A percentile compares a stretch with the other conserved stretches of the same genome.
These are phyloP conservation scores for Apophysomyces elegans DNA, from an alignment of 371 early-diverging fungal genomes.

Conservation along the genomic window DNA sequence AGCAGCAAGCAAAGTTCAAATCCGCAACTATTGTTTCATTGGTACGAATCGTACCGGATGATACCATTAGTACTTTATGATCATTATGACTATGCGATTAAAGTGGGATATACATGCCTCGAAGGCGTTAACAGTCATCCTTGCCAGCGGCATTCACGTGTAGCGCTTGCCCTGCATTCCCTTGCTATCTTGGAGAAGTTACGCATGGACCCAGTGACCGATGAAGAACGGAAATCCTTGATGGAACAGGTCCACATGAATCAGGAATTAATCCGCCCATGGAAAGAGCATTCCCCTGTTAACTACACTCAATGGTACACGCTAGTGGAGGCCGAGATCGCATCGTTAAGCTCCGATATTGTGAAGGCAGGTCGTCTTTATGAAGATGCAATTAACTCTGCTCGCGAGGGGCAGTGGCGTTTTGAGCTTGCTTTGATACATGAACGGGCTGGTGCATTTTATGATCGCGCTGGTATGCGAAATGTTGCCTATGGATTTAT, in stretches of 20 bases:
- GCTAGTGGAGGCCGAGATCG: slow-evolving; percentile 41
- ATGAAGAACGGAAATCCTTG: slow-evolving; percentile 20
- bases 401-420: slow-evolving; percentile 37
- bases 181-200: slow-evolving; percentile 41
- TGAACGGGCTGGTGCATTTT: slow-evolving; percentile 46
- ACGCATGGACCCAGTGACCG: slow-evolving; percentile 17
- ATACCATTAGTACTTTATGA: slow-evolving; percentile 46
- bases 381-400: slow-evolving; percentile 42
- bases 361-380: slow-evolving; percentile 28
- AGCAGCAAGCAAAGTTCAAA: slow-evolving; percentile 41
- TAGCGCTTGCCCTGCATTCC: slow-evolving; percentile 35
- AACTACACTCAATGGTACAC: slow-evolving; percentile 45
- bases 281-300: slow-evolving; percentile 30
- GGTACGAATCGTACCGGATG: slow-evolving; percentile 47
- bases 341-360: slow-evolving; percentile 24
- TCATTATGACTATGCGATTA: slow-evolving; percentile 42
- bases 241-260: slow-evolving; percentile 29
- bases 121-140: slow-evolving; percentile 38
- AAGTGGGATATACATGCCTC: slow-evolving; percentile 35
- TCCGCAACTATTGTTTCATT: slow-evolving; percentile 35
- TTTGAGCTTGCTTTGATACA: slow-evolving; percentile 40
- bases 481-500: slow-evolving; percentile 43
- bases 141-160: slow-evolving; percentile 42
- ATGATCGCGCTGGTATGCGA: slow-evolving; percentile 34
- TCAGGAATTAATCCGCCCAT: slow-evolving; percentile 30